Percentiles rank a stretch among this genome's conserved stretches.
Conservation (phyloP, 2,329 filamentous ascomycete species). For the Trichoderma atroviride region DNA sequence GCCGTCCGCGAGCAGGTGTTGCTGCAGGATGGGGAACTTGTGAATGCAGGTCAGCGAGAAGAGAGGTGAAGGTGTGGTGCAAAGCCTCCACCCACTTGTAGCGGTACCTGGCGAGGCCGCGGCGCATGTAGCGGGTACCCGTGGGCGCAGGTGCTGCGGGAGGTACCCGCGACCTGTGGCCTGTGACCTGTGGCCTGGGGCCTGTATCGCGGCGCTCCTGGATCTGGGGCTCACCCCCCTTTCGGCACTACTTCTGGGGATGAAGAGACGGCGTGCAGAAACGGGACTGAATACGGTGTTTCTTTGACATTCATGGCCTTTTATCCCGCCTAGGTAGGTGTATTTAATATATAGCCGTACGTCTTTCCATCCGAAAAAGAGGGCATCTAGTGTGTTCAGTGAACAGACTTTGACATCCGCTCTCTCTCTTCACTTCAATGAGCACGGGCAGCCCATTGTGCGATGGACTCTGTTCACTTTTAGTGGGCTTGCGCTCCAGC, state of each 20-base stretch:
- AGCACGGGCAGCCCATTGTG: not conserved
- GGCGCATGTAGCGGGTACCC: slow-evolving; percentile 10
- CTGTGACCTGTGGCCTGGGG: not conserved
- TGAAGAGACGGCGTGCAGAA: not conserved
- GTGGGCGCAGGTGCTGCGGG: not conserved
- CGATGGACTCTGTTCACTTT: not conserved
- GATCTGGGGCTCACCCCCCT: not conserved
- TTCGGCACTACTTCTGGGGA: not conserved
- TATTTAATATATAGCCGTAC: not conserved
- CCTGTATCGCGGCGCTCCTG: not conserved
- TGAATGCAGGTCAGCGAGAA: slow-evolving; percentile 27
- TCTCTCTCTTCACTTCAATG: not conserved
- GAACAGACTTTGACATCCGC: not conserved
- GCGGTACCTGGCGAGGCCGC: slow-evolving; percentile 7
- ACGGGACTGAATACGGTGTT: not conserved
- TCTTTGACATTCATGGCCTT: not conserved
- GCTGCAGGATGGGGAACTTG: slow-evolving; percentile 26
- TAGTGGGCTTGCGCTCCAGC: not conserved
- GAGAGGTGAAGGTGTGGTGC: slow-evolving; percentile 26
- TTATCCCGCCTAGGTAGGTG: too few relatives aligned
- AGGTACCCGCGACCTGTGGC: not conserved
- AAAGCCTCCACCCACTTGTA: slow-evolving; percentile 21
- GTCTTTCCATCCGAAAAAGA: not conserved
- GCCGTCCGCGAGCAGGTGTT: slow-evolving; percentile 19
- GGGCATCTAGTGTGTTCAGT: not conserved